Evolutionary conservation across 768 basidiomycete species (phyloP).

Genomic region (Rhodotorula taiwanensis): DNA sequence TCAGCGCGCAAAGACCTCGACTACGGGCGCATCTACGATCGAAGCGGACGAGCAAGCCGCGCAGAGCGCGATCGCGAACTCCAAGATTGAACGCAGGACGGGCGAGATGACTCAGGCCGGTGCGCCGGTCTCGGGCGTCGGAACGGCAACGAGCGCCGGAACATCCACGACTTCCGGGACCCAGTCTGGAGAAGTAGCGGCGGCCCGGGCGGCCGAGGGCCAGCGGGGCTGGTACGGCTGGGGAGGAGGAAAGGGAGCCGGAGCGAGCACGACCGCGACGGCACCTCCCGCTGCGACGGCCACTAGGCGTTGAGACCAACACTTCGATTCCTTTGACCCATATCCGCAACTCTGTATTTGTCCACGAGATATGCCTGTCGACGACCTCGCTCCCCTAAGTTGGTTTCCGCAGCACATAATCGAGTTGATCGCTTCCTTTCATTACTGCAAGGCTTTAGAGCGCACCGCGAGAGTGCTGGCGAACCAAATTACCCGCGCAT

Average conservation of each 20-base stretch:
- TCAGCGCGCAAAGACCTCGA: slow-evolving; percentile 2
- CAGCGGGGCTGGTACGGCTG: not conserved
- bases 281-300: no score
- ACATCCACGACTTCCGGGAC: not conserved
- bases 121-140: not conserved
- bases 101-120: slow-evolving; percentile 15
- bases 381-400: no score
- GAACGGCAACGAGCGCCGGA: not conserved
- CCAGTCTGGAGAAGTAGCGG: not conserved
- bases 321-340: no score
- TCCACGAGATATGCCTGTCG: no score
- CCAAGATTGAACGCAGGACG: slow-evolving; percentile 14
- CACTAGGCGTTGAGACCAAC: no score
- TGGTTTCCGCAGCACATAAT: no score
- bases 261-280: not conserved
- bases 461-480: no score
- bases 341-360: no score
- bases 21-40: not conserved
- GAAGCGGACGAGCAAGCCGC: slow-evolving; percentile 13
- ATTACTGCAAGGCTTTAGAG: no score
- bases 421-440: no score
- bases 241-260: not conserved
- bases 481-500: no score
- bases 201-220: not conserved
- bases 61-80: not conserved